These are phyloP conservation scores for Lotmaria passim DNA, from an alignment of 208 protist species.

Conservation along the genomic window DNA sequence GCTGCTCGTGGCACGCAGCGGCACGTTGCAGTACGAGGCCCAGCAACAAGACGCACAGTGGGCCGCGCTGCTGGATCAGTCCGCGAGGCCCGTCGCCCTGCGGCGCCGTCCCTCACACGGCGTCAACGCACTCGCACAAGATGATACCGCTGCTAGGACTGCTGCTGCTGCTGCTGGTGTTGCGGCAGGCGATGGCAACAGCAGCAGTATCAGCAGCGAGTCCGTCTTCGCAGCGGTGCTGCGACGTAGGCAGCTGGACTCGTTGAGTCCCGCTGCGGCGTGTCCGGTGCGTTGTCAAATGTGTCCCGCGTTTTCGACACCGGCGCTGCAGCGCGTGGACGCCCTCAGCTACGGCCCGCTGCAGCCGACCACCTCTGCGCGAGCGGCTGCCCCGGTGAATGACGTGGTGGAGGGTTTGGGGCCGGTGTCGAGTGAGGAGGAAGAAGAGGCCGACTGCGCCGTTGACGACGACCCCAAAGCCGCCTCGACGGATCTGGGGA, in stretches of 20 bases:
- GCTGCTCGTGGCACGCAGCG: constrained; percentile 24
- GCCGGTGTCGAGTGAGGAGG: not conserved
- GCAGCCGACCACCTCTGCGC: constrained; percentile 22
- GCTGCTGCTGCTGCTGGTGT: too few relatives aligned
- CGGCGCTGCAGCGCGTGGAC: constrained; percentile 62
- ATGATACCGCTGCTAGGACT: not conserved
- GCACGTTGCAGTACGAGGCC: constrained; percentile 30
- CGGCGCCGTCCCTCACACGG: not conserved
- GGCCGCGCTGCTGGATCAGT: constrained; percentile 17
- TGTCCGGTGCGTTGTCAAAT: constrained; percentile 48
- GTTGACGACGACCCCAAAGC: not conserved
- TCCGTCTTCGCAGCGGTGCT: constrained; percentile 21
- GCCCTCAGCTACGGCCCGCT: constrained; percentile 58
- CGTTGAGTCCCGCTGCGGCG: constrained; percentile 39
- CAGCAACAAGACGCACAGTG: constrained; percentile 31
- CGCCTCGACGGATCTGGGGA: not conserved
- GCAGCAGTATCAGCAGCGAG: constrained; percentile 4
- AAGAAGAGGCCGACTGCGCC: not conserved
- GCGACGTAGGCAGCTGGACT: constrained; percentile 26
- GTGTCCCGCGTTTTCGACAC: constrained; percentile 61
- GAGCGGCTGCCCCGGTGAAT: not conserved
- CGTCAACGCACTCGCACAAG: too few relatives aligned
- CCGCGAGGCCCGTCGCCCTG: not conserved
- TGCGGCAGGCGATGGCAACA: not conserved
- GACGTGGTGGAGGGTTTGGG: not conserved